Evolutionary conservation across 352 stramenopile genomes (phyloP).

Genomic region (Globisporangium apiculatum): DNA sequence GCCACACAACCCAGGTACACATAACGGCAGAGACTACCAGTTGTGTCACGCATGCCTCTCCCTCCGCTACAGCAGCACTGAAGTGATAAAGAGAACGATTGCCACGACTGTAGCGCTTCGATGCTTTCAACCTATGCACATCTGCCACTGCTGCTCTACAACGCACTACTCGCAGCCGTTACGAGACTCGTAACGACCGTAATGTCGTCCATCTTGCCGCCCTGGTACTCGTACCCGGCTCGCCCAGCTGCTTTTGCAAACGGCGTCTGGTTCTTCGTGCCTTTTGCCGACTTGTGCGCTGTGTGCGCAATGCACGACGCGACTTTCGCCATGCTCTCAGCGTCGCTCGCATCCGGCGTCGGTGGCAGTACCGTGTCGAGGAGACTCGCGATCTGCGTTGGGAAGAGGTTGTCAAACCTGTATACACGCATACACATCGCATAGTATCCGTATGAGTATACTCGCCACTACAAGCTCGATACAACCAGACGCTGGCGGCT

Average conservation of each 20-base stretch:
- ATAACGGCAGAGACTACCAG: no score
- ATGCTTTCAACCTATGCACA: no score
- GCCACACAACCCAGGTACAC: no score
- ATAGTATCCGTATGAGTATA: no score
- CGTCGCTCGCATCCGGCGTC: constrained; percentile 28
- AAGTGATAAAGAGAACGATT: no score
- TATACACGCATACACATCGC: neutral
- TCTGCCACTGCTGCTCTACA: neutral
- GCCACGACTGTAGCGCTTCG: no score
- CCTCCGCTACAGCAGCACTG: no score
- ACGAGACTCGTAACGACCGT: constrained; percentile 83
- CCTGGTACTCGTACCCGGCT: constrained; percentile 73
- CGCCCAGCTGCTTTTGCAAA: constrained; percentile 66
- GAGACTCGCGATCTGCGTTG: constrained; percentile 71
- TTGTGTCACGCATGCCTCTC: no score
- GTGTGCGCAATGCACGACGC: constrained; percentile 75
- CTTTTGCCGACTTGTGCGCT: constrained; percentile 72
- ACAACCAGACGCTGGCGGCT: neutral
- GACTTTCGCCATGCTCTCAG: constrained; percentile 67
- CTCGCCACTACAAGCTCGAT: no score
- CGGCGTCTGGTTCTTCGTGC: constrained; percentile 61
- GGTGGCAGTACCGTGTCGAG: constrained; percentile 60
- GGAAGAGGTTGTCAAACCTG: constrained; percentile 95
- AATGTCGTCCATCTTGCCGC: constrained; percentile 90
- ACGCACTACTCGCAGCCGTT: constrained; percentile 1